phyloP scores from a whole-genome alignment of 2,329 filamentous ascomycete species.

The Penicillium olsonii region DNA sequence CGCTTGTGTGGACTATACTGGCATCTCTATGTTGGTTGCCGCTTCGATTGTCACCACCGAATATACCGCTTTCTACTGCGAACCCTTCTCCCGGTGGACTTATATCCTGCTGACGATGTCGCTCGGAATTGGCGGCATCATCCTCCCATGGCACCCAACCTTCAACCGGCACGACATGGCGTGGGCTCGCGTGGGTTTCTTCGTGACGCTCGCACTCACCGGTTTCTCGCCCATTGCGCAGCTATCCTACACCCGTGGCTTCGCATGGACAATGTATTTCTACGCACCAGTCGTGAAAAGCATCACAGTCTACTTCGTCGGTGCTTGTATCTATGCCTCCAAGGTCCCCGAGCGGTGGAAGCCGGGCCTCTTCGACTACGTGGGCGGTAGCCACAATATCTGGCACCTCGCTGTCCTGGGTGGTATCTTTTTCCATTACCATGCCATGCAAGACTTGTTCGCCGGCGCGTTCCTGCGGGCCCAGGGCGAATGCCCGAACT shows the following conservation, averaged over 20 bases:
- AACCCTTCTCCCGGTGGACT: conserved; percentile 78
- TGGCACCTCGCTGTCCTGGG: conserved; percentile 95
- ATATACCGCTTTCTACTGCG: conserved; percentile 98
- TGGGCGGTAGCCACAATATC: conserved; percentile 93
- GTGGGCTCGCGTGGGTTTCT: conserved; percentile 90
- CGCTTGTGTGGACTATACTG: conserved; percentile 97
- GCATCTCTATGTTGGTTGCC: conserved; percentile 88
- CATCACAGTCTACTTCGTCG: conserved; percentile 78
- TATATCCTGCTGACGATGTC: conserved; percentile 82
- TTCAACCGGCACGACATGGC: conserved; percentile 94
- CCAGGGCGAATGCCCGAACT: conserved; percentile 47
- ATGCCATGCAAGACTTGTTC: conserved; percentile 95
- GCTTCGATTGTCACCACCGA: conserved; percentile 98
- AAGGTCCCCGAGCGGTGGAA: conserved; percentile 92
- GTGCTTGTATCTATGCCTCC: conserved; percentile 84
- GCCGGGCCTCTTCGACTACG: conserved; percentile 91
- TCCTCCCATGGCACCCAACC: conserved; percentile 91
- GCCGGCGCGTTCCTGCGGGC: conserved; percentile 72
- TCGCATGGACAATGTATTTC: conserved; percentile 81
- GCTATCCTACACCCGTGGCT: conserved; percentile 73
- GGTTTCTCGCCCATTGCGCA: conserved; percentile 89
- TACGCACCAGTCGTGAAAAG: conserved; percentile 87
- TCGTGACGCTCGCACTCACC: conserved; percentile 80
- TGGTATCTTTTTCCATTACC: conserved; percentile 96
- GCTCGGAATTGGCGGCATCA: conserved; percentile 82